Percentiles rank a stretch among this genome's conserved stretches.
Evolutionary conservation across 2,329 filamentous ascomycete species (phyloP).

Genomic region (Pseudogymnoascus sp.): DNA sequence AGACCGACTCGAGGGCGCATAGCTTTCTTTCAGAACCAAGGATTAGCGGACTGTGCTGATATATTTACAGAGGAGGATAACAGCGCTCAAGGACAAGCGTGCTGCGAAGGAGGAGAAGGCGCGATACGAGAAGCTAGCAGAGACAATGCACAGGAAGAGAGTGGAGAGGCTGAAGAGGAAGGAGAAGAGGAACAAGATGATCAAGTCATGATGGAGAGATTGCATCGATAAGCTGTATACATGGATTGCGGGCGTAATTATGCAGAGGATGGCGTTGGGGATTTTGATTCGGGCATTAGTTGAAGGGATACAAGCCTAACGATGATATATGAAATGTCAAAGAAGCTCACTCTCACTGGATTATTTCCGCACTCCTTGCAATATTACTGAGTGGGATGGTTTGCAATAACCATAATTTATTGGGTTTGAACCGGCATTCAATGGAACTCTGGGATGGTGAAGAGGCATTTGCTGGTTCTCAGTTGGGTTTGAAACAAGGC

Average conservation of each 20-base stretch:
- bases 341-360: conserved; percentile 4
- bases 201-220: conserved; percentile 49
- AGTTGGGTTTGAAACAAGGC: not conserved
- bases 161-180: conserved; percentile 88
- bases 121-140: conserved; percentile 85
- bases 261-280: conserved; percentile 16
- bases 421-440: not conserved
- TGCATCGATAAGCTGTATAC: conserved; percentile 10
- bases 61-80: conserved; percentile 58
- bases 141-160: conserved; percentile 95
- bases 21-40: not conserved
- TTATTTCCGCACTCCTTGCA: not conserved
- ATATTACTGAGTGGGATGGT: no score
- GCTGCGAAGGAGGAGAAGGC: conserved; percentile 89
- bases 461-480: not conserved
- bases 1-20: not conserved
- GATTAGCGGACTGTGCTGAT: conserved; percentile 4
- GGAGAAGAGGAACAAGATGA: conserved; percentile 90
- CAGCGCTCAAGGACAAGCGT: conserved; percentile 76
- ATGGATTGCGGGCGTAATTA: conserved; percentile 13
- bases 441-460: not conserved
- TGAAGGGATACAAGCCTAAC: not conserved
- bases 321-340: conserved; percentile 2
- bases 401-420: not conserved
- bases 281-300: conserved; percentile 1